A percentile compares a stretch with the other conserved stretches of the same genome.
Evolutionary conservation across 768 basidiomycete species (phyloP).

Genomic region (Russula olivacea): DNA sequence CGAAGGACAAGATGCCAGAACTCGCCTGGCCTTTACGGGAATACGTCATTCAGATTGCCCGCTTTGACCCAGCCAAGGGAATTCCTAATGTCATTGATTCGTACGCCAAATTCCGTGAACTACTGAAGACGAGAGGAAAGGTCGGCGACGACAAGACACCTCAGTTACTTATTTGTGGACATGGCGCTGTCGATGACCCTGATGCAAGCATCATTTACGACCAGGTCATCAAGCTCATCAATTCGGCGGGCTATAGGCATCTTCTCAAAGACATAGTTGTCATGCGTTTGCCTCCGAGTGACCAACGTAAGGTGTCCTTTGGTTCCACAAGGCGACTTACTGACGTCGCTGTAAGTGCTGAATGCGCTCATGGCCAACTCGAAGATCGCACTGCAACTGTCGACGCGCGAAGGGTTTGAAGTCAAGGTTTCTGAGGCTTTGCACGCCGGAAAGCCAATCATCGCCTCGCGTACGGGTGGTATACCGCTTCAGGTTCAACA

Average conservation of each 20-base stretch:
- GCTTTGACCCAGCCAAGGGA: constrained; percentile 87
- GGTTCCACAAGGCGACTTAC: background rate
- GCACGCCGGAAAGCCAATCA: constrained; percentile 80
- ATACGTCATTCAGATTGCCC: constrained; percentile 88
- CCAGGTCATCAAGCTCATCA: constrained; percentile 58
- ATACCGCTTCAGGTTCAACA: constrained; percentile 89
- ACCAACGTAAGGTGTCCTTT: constrained; percentile 54
- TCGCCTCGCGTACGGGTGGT: constrained; percentile 82
- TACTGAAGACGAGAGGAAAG: constrained; percentile 42
- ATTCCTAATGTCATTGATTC: constrained; percentile 82
- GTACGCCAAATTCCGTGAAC: constrained; percentile 74
- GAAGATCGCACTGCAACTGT: constrained; percentile 86
- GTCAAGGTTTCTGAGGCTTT: constrained; percentile 97
- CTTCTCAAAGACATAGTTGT: constrained; percentile 39
- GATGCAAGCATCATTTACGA: constrained; percentile 92
- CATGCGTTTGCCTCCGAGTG: constrained; percentile 71
- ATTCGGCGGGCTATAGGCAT: constrained; percentile 30
- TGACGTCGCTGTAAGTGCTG: constrained; percentile 46
- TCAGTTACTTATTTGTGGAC: constrained; percentile 79
- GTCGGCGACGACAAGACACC: constrained; percentile 51
- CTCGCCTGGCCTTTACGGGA: constrained; percentile 75
- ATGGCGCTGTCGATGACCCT: constrained; percentile 92
- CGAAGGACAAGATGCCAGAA: constrained; percentile 75
- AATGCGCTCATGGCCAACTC: constrained; percentile 87
- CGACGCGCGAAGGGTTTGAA: constrained; percentile 93